Percentiles rank a stretch among this genome's conserved stretches.
These are phyloP conservation scores for Lasiosphaeria ovina DNA, from an alignment of 495 filamentous ascomycete species.

Conservation along the genomic window DNA sequence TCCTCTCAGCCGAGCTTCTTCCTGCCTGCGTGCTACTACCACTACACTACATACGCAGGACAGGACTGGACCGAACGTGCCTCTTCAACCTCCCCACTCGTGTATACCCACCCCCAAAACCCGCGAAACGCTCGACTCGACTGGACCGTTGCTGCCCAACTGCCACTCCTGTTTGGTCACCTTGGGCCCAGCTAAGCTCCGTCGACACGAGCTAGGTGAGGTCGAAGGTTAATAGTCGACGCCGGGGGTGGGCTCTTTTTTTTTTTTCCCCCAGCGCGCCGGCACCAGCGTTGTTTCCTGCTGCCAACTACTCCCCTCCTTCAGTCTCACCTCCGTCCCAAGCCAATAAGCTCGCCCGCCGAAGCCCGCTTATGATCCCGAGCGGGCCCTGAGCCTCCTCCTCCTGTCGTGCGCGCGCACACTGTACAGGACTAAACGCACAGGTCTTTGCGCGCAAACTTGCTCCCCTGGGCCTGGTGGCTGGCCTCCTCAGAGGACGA, in stretches of 20 bases:
- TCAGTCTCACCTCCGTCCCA: slow-evolving; percentile 2
- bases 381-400: slow-evolving; percentile 15
- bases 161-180: slow-evolving; percentile 16
- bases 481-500: neutral
- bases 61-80: neutral
- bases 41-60: too few relatives aligned
- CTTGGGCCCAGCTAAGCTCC: neutral
- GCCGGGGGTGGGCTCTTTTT: slow-evolving; percentile 12
- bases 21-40: too few relatives aligned
- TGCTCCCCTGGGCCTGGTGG: neutral
- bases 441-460: slow-evolving; percentile 12
- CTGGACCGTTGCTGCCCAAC: slow-evolving; percentile 35
- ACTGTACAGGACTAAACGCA: slow-evolving; percentile 4
- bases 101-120: slow-evolving; percentile 11
- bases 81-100: slow-evolving; percentile 23
- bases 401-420: slow-evolving; percentile 5
- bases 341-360: slow-evolving; percentile 19
- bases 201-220: slow-evolving; percentile 18
- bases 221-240: slow-evolving; percentile 10
- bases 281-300: slow-evolving; percentile 2
- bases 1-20: slow-evolving; percentile 10
- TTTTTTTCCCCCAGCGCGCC: slow-evolving; percentile 6
- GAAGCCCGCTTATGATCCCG: slow-evolving; percentile 10
- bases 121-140: slow-evolving; percentile 11
- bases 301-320: slow-evolving; percentile 8